Evolutionary conservation across 495 filamentous ascomycete species (phyloP).

Genomic region (Rhypophila decipiens): DNA sequence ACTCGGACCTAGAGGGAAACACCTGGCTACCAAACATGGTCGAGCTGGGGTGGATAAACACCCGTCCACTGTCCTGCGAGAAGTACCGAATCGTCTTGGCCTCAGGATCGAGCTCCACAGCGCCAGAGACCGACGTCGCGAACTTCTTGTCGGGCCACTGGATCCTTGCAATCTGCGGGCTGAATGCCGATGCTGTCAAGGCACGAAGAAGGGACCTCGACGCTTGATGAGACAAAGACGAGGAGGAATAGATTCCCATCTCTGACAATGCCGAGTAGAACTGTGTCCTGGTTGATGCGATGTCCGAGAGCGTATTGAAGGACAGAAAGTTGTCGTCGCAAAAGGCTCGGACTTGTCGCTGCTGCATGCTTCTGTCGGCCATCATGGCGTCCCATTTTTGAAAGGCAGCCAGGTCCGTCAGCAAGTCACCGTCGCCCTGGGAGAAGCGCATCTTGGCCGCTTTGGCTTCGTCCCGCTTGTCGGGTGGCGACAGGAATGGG

Average conservation of each 20-base stretch:
- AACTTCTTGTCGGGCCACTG: constrained; percentile 94
- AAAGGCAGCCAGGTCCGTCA: constrained; percentile 79
- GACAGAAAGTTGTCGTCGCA: constrained; percentile 88
- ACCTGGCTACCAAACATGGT: constrained; percentile 75
- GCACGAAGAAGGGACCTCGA: constrained; percentile 66
- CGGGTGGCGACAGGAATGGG: constrained; percentile 76
- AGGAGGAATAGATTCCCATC: constrained; percentile 54
- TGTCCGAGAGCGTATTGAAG: constrained; percentile 74
- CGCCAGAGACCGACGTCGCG: constrained; percentile 72
- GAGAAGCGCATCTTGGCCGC: constrained; percentile 71
- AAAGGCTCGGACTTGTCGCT: constrained; percentile 64
- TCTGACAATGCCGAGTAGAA: constrained; percentile 82
- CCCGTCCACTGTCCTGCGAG: constrained; percentile 74
- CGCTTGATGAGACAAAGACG: constrained; percentile 22
- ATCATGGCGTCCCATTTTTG: constrained; percentile 69
- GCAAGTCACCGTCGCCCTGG: constrained; percentile 71
- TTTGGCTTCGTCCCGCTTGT: constrained; percentile 75
- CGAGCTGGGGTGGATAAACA: constrained; percentile 87
- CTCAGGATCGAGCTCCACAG: constrained; percentile 88
- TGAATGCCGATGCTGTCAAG: constrained; percentile 84
- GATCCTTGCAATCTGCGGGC: constrained; percentile 85
- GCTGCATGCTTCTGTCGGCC: constrained; percentile 41
- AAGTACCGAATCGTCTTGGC: constrained; percentile 88
- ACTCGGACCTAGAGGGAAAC: constrained; percentile 62
- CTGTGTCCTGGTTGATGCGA: constrained; percentile 76